phyloP scores from a whole-genome alignment of 2,329 filamentous ascomycete species.

The Trichoderma koningii region DNA sequence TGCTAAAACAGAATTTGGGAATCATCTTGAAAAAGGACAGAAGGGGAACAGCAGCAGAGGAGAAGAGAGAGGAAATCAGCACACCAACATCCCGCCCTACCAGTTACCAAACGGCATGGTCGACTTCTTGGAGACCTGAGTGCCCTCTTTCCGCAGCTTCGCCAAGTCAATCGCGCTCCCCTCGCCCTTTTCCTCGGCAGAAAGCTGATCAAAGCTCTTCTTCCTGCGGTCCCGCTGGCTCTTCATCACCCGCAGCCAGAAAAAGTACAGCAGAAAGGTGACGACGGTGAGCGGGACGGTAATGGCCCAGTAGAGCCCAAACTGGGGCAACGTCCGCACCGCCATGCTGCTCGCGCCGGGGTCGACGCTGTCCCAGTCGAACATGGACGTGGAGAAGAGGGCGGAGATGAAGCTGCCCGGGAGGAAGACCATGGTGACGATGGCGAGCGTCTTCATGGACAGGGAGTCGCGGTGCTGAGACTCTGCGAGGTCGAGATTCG shows the following conservation, averaged over 20 bases:
- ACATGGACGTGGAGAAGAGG: slow-evolving; percentile 44
- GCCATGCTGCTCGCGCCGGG: slow-evolving; percentile 33
- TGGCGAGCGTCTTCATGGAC: slow-evolving; percentile 48
- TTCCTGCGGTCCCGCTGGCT: slow-evolving; percentile 6
- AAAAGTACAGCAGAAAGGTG: slow-evolving; percentile 42
- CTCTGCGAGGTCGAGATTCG: slow-evolving; percentile 38
- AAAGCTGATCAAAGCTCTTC: neutral
- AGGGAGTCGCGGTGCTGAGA: slow-evolving; percentile 44
- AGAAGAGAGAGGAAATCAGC: neutral
- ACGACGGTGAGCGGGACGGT: slow-evolving; percentile 43
- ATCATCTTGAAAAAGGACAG: neutral
- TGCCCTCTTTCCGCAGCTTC: slow-evolving; percentile 18
- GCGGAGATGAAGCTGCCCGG: slow-evolving; percentile 47
- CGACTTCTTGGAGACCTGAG: slow-evolving; percentile 5
- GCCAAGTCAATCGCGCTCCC: slow-evolving; percentile 6
- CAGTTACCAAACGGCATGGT: slow-evolving; percentile 1
- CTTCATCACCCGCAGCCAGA: slow-evolving; percentile 40
- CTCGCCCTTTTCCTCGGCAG: slow-evolving; percentile 15
- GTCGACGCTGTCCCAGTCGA: slow-evolving; percentile 39
- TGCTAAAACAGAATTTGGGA: neutral
- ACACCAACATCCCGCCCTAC: neutral
- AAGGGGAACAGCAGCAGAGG: neutral
- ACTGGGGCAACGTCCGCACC: slow-evolving; percentile 41
- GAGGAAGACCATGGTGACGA: slow-evolving; percentile 49
- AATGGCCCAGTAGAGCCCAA: slow-evolving; percentile 46